Conservation (phyloP, 352 stramenopile species). For the Phytopythium cucurbitacearum region DNA sequence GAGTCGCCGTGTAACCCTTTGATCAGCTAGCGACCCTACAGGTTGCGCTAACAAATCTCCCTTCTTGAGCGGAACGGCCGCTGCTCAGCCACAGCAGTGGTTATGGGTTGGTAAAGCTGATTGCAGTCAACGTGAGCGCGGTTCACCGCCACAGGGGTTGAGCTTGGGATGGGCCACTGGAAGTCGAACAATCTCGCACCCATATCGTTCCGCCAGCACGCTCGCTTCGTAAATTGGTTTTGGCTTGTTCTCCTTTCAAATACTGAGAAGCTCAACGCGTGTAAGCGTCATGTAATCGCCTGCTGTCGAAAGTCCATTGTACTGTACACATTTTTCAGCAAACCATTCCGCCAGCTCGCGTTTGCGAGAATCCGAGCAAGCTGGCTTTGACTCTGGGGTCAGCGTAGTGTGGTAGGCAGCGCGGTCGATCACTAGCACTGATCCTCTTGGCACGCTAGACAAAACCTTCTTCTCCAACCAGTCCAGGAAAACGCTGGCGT, state of each 20-base stretch:
- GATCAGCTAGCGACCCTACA: too few relatives aligned
- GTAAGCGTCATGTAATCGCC: constrained; percentile 4
- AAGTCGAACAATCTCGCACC: constrained; percentile 8
- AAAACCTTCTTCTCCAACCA: constrained; percentile 16
- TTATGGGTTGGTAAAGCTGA: too few relatives aligned
- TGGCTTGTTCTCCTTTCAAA: constrained; percentile 13
- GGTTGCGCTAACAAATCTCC: too few relatives aligned
- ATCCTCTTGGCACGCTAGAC: neutral
- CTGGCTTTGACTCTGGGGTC: constrained; percentile 8
- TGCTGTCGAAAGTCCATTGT: neutral
- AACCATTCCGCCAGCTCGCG: constrained; percentile 9
- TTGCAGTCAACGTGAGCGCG: too few relatives aligned
- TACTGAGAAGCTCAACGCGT: neutral
- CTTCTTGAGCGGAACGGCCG: too few relatives aligned
- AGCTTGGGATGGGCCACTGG: constrained; percentile 14
- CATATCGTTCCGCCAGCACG: constrained; percentile 1
- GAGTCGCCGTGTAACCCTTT: too few relatives aligned
- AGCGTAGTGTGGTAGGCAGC: constrained; percentile 15
- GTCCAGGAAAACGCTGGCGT: constrained; percentile 13
- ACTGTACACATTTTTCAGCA: neutral
- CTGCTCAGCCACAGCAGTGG: too few relatives aligned
- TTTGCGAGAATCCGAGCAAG: constrained; percentile 7
- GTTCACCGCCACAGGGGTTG: constrained; percentile 2
- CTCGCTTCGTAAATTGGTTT: neutral
- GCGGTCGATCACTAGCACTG: constrained; percentile 20